These are phyloP conservation scores for Rhytidhysteron rufulum DNA, from an alignment of 2,329 filamentous ascomycete genomes.

Conservation along the genomic window DNA sequence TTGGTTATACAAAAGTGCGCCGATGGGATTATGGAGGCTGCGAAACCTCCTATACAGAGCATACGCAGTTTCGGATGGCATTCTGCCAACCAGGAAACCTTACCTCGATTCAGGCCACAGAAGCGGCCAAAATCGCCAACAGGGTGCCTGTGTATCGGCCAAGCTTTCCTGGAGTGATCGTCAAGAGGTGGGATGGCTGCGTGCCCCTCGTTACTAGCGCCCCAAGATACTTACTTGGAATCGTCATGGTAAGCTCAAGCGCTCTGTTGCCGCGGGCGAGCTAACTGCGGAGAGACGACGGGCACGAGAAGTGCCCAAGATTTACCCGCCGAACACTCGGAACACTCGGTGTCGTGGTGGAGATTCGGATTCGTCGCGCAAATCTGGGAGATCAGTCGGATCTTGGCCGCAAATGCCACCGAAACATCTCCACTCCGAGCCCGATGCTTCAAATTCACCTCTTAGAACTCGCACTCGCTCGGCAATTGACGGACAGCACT, in stretches of 20 bases:
- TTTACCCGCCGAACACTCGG: not conserved
- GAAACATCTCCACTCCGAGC: too few species aligned
- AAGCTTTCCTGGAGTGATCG: not conserved
- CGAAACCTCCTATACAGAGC: too few species aligned
- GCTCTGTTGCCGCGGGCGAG: not conserved
- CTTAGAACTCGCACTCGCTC: too few species aligned
- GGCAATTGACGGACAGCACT: too few species aligned
- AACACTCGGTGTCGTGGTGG: too few species aligned
- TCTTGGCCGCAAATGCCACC: too few species aligned
- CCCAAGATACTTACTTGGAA: not conserved
- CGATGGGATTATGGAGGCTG: not conserved
- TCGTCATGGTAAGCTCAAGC: not conserved
- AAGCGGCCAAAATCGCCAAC: not conserved
- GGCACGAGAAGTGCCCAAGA: not conserved
- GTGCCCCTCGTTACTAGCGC: not conserved
- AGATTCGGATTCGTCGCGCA: too few species aligned
- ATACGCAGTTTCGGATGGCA: too few species aligned
- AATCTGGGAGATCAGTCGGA: too few species aligned
- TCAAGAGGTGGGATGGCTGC: too few species aligned
- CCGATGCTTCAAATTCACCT: too few species aligned
- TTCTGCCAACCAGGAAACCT: not conserved
- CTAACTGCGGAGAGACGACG: not conserved
- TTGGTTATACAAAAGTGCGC: not conserved
- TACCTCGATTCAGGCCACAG: not conserved
- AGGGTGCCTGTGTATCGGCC: not conserved